Conservation (phyloP, 2,329 filamentous ascomycete species). For the Colletotrichum sansevieriae region DNA sequence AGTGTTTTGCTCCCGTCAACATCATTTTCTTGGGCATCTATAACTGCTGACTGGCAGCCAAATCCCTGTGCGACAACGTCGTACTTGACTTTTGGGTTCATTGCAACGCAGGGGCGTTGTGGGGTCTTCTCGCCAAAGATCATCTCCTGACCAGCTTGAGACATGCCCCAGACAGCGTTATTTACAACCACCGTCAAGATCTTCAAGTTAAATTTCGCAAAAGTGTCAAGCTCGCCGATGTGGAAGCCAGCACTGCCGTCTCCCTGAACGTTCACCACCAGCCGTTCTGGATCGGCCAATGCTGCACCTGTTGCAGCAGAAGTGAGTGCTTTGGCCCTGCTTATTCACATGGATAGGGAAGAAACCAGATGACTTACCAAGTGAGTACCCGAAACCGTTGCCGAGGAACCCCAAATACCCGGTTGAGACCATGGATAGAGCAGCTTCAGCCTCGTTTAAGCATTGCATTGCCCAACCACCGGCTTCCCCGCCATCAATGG, state of each 20-base stretch:
- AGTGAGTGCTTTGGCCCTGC: not conserved
- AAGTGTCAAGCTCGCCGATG: conserved; percentile 32
- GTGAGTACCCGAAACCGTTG: conserved; percentile 30
- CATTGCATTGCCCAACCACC: conserved; percentile 26
- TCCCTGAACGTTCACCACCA: conserved; percentile 26
- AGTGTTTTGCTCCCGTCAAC: conserved; percentile 7
- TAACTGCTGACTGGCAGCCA: conserved; percentile 18
- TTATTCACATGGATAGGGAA: no score
- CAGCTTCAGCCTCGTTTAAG: conserved; percentile 12
- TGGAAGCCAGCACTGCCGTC: conserved; percentile 30
- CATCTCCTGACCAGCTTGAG: conserved; percentile 27
- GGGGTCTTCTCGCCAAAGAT: conserved; percentile 26
- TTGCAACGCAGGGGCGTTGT: conserved; percentile 27
- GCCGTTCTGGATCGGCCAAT: conserved; percentile 21
- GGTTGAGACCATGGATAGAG: conserved; percentile 19
- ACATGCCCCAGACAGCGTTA: conserved; percentile 34
- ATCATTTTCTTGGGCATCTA: conserved; percentile 9
- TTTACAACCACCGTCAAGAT: conserved; percentile 28
- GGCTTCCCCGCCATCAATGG: conserved; percentile 23
- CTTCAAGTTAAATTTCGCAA: conserved; percentile 25
- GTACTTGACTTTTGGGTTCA: conserved; percentile 25
- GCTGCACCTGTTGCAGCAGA: conserved; percentile 3
- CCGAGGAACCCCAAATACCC: conserved; percentile 23
- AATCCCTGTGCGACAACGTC: conserved; percentile 24
- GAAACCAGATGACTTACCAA: not conserved